Conservation (phyloP, 352 stramenopile species). For the Pythium guiyangense region DNA sequence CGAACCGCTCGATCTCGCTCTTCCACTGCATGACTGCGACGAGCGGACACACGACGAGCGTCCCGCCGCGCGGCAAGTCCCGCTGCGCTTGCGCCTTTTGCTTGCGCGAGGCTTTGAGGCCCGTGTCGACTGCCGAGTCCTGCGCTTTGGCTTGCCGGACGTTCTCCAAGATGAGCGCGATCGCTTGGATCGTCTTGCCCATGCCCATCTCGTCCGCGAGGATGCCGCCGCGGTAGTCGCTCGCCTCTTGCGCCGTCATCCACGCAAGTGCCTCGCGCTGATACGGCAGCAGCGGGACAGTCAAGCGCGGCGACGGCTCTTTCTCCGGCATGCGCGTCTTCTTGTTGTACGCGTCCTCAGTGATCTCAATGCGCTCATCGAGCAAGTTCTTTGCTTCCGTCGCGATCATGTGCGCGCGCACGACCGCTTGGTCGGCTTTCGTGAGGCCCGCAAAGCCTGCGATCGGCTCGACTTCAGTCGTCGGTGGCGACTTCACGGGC, state of each 20-base stretch:
- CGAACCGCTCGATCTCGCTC: conserved; percentile 91
- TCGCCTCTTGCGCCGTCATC: conserved; percentile 92
- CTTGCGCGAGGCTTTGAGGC: neutral
- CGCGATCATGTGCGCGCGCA: conserved; percentile 51
- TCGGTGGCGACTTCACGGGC: conserved; percentile 8
- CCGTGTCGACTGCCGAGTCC: neutral
- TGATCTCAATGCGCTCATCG: conserved; percentile 65
- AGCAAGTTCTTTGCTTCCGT: conserved; percentile 46
- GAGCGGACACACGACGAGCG: conserved; percentile 96
- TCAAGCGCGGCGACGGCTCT: conserved; percentile 72
- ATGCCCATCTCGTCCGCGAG: conserved; percentile 98
- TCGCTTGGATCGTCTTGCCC: conserved; percentile 97
- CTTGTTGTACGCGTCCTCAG: conserved; percentile 69
- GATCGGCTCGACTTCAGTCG: conserved; percentile 30
- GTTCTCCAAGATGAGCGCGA: conserved; percentile 95
- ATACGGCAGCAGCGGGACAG: conserved; percentile 95
- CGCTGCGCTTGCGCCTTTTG: conserved; percentile 4
- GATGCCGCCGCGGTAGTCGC: conserved; percentile 91
- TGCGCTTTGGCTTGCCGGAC: conserved; percentile 23
- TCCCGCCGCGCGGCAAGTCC: conserved; percentile 57
- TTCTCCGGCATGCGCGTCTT: conserved; percentile 64
- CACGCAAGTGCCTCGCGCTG: conserved; percentile 97
- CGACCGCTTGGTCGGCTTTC: conserved; percentile 34
- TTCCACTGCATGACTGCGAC: conserved; percentile 96
- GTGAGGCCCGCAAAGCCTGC: conserved; percentile 37